These are phyloP conservation scores for Penicillium polonicum DNA, from an alignment of 2,329 filamentous ascomycete species.

Conservation along the genomic window DNA sequence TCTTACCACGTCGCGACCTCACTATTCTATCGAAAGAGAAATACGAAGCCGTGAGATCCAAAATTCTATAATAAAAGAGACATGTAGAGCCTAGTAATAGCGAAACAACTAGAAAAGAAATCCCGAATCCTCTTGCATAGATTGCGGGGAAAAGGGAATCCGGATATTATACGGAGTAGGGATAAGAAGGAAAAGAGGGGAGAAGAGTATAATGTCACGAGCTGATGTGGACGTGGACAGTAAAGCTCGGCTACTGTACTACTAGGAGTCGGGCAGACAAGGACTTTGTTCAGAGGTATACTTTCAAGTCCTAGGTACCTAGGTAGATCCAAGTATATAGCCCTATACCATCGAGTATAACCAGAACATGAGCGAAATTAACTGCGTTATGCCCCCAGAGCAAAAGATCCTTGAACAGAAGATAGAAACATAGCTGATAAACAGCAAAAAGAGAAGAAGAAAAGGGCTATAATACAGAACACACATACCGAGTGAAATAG, in stretches of 20 bases:
- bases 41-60: background rate
- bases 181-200: constrained; percentile 1
- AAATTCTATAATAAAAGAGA: background rate
- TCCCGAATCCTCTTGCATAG: background rate
- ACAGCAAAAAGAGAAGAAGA: background rate
- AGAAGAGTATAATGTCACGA: constrained; percentile 17
- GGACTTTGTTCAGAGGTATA: constrained; percentile 1
- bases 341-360: background rate
- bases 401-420: background rate
- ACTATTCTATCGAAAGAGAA: background rate
- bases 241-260: constrained; percentile 1
- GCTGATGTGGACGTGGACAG: constrained; percentile 4
- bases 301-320: background rate
- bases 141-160: background rate
- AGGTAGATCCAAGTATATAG: background rate
- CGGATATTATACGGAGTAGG: background rate
- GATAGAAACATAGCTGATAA: background rate
- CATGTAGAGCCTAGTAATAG: background rate
- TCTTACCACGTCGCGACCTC: background rate
- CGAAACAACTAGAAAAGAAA: background rate
- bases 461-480: constrained; percentile 11
- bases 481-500: background rate
- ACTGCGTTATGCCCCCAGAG: background rate
- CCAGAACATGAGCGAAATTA: background rate
- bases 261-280: constrained; percentile 2